A percentile compares a stretch with the other conserved stretches of the same genome.
These are phyloP conservation scores for Penicillium lividum DNA, from an alignment of 495 filamentous ascomycete genomes.

Conservation along the genomic window DNA sequence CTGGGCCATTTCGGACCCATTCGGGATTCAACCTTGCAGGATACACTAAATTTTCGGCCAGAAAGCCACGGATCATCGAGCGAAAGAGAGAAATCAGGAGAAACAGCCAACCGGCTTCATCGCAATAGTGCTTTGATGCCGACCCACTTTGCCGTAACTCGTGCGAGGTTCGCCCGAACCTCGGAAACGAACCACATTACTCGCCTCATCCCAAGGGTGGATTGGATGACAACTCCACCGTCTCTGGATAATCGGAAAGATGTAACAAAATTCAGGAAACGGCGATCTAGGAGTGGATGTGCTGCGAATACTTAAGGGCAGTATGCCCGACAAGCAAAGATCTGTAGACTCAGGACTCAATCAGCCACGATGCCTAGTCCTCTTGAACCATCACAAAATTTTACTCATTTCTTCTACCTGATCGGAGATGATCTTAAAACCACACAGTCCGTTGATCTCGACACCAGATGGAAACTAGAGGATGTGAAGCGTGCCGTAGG, in stretches of 20 bases:
- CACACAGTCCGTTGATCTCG: conserved; percentile 19
- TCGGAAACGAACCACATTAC: background rate
- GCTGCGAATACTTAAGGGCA: background rate
- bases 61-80: background rate
- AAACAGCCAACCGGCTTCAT: background rate
- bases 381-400: background rate
- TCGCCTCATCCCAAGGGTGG: background rate
- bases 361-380: background rate
- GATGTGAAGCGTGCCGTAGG: conserved; percentile 29
- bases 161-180: background rate
- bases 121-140: background rate
- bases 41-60: background rate
- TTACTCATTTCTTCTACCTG: background rate
- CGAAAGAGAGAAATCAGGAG: background rate
- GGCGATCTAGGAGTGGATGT: background rate
- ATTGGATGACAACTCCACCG: background rate
- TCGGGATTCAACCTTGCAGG: background rate
- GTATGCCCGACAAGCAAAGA: background rate
- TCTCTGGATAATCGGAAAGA: background rate
- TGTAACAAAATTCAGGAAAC: background rate
- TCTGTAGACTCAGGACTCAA: background rate
- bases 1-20: background rate
- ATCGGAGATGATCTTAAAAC: conserved; percentile 7
- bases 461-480: conserved; percentile 27
- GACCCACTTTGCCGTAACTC: background rate